These are phyloP conservation scores for Erysimum cheiri DNA, from an alignment of 441 rosid genomes.

Conservation along the genomic window DNA sequence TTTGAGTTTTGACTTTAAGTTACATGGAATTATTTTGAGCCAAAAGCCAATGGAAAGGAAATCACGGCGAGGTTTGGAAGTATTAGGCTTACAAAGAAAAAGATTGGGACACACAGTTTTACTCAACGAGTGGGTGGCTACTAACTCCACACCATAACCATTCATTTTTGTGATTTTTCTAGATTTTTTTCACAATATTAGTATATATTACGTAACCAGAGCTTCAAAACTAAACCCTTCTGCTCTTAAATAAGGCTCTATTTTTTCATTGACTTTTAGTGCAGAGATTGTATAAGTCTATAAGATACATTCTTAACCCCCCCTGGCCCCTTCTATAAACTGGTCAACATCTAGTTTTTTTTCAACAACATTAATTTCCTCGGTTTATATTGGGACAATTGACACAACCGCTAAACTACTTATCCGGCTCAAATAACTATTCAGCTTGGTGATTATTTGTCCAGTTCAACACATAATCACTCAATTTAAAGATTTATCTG, in stretches of 20 bases:
- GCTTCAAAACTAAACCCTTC: background rate
- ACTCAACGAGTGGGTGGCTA: conserved; percentile 37
- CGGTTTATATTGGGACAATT: no score
- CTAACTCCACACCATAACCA: conserved; percentile 39
- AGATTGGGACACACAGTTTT: conserved; percentile 31
- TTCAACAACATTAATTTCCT: no score
- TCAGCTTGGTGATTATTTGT: background rate
- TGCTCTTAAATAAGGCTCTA: background rate
- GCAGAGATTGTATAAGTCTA: background rate
- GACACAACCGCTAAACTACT: no score
- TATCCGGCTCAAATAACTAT: background rate
- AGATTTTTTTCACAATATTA: background rate
- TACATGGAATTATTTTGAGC: background rate
- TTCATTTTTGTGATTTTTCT: conserved; percentile 13
- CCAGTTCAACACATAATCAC: background rate
- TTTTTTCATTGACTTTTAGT: background rate
- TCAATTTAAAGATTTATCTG: background rate
- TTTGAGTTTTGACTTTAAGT: no score
- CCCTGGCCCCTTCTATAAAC: background rate
- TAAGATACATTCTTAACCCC: background rate
- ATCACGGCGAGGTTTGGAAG: conserved; percentile 40
- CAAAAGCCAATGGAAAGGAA: conserved; percentile 9
- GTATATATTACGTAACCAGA: background rate
- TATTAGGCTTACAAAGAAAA: conserved; percentile 24
- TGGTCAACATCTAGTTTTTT: conserved; percentile 15